Percentiles rank a stretch among this genome's conserved stretches.
phyloP scores from a whole-genome alignment of 139 green algal species.

The Chlamydomonas schloesseri region DNA sequence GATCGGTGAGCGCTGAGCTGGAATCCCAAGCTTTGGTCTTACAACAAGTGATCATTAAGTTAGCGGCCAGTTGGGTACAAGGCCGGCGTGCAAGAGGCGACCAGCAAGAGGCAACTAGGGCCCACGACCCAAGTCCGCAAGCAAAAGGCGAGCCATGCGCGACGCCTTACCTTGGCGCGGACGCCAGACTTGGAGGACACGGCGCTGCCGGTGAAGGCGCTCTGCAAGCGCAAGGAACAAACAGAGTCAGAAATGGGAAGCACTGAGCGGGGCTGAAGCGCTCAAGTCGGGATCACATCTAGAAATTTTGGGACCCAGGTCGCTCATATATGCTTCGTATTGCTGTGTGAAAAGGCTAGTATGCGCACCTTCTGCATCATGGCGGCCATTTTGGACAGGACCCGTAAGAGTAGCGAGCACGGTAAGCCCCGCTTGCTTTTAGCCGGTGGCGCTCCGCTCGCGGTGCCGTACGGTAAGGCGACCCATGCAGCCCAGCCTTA shows the following conservation, averaged over 20 bases:
- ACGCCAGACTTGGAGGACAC: slow-evolving; percentile 57
- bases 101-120: too few species aligned
- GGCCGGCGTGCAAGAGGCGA: too few species aligned
- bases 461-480: too few species aligned
- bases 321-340: background rate
- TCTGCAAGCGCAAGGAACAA: slow-evolving; percentile 43
- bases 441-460: too few species aligned
- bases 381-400: slow-evolving; percentile 22
- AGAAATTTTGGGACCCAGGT: background rate
- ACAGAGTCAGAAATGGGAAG: background rate
- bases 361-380: slow-evolving; percentile 33
- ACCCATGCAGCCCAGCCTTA: too few species aligned
- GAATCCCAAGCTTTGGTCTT: background rate
- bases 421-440: too few species aligned
- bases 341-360: background rate
- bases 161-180: slow-evolving; percentile 51
- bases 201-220: slow-evolving; percentile 60
- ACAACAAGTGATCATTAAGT: background rate
- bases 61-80: too few species aligned
- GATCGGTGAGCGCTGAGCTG: background rate
- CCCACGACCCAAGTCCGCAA: background rate
- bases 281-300: background rate
- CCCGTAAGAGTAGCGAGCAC: background rate
- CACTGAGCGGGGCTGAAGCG: too few species aligned
- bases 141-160: background rate